Base-by-base conservation (phyloP, 1,284 basidiomycete genomes). In the Fistulina hepatica region DNA sequence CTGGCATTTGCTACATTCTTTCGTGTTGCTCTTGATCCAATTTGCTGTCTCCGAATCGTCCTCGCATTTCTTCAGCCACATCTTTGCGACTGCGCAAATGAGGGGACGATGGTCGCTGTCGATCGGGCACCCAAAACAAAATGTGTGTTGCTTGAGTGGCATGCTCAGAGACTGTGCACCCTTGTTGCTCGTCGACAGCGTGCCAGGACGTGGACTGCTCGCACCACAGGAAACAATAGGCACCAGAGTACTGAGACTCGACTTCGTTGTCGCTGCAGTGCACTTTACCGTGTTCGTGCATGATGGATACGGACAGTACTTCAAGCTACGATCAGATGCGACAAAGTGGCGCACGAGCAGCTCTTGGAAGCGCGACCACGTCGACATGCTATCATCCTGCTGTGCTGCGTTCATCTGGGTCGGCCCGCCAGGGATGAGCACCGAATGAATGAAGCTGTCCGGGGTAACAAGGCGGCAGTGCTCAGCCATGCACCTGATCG, bases 11-110 rank as follows among this genome's bases (percentile, higher is more conserved):
- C 80, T 73, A 56, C 94, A 98, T 60, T 98, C 94, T 66, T 98
- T 97, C 35, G 94, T 98, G 58, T 98, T 97, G 49, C 92, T 97
- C 70, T 88, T 90, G 64, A 98, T 93, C 94, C 94, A 98, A 57
- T 98, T 97, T 26, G 92, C 90, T 13, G 94, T 98, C 67, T 98
- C 95, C 48, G 85, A 91, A 56, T 98, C 94, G 57, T 98, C 94
- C 40, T 80, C 78, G 60, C 94, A 97, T 61, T 98, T 98, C 72
- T 88, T 90, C 52, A 95, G 63, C 95, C 95, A 98, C 62, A 91
- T 72, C 65, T 74, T 83, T 49, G 92, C 89, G 19, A 95, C 80
- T 8, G 65, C 69, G 60, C 94, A 98, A 34, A 95, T 73, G 31
- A 94, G 79, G 0, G 94, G 94, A 21, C 91, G 74, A 56, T 98